Conservation (phyloP, 257 asterid genomes). For the Linaria vulgaris region DNA sequence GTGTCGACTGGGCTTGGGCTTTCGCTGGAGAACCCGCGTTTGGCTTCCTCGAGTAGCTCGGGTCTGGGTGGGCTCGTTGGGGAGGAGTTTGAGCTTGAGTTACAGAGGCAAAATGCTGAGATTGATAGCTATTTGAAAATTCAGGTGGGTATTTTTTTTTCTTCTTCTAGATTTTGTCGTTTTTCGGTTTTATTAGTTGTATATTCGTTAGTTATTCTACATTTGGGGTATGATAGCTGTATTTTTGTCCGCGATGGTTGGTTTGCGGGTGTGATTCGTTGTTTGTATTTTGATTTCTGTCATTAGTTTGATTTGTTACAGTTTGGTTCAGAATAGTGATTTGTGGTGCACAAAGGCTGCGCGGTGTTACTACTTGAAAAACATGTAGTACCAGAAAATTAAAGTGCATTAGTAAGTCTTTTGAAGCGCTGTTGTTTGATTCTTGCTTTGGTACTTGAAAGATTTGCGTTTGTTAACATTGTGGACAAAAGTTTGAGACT, state of each 20-base stretch:
- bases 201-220: neutral
- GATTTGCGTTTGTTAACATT: too few relatives aligned
- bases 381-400: too few relatives aligned
- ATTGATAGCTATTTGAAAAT: conserved; percentile 76
- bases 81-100: conserved; percentile 71
- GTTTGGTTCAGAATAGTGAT: too few relatives aligned
- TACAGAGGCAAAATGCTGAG: conserved; percentile 89
- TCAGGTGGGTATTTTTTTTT: conserved; percentile 59
- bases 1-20: conserved; percentile 96
- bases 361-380: neutral
- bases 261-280: too few relatives aligned
- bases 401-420: too few relatives aligned
- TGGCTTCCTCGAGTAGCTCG: conserved; percentile 73
- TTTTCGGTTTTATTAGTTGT: neutral
- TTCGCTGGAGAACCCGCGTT: conserved; percentile 75
- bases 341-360: neutral
- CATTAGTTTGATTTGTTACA: too few relatives aligned
- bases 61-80: conserved; percentile 66
- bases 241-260: neutral
- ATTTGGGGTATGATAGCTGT: neutral
- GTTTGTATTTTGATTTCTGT: conserved; percentile 10
- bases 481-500: too few relatives aligned
- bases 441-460: too few relatives aligned
- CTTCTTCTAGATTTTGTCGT: too few relatives aligned
- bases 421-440: too few relatives aligned